phyloP scores from a whole-genome alignment of 805 yeast genomes.

The Candida sithepensis region DNA sequence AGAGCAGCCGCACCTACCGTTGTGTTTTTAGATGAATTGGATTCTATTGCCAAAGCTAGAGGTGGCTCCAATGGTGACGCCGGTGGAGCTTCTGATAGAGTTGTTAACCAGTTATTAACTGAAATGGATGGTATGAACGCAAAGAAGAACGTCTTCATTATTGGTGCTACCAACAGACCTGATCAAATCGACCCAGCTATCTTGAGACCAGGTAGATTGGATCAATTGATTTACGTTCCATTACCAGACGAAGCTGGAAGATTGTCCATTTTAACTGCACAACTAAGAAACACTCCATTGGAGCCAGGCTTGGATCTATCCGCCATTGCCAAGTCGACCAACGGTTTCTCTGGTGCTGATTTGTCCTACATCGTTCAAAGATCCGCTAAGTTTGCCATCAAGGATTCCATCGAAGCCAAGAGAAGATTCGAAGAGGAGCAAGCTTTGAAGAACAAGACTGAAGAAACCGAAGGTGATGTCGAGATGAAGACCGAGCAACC shows the following conservation, averaged over 20 bases:
- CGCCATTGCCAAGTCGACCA: slow-evolving; percentile 90
- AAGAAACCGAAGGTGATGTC: slow-evolving; percentile 36
- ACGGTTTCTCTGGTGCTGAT: slow-evolving; percentile 99
- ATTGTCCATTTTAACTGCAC: slow-evolving; percentile 89
- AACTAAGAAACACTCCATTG: slow-evolving; percentile 95
- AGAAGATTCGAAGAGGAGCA: slow-evolving; percentile 46
- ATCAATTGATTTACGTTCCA: slow-evolving; percentile 97
- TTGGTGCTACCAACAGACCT: slow-evolving; percentile 99
- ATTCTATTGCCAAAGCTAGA: slow-evolving; percentile 95
- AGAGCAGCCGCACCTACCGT: slow-evolving; percentile 99
- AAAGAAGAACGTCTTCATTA: slow-evolving; percentile 96
- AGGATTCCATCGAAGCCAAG: slow-evolving; percentile 89
- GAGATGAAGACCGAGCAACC: slow-evolving; percentile 27
- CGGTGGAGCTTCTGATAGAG: slow-evolving; percentile 96
- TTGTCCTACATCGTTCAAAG: slow-evolving; percentile 95
- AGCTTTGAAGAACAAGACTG: slow-evolving; percentile 43
- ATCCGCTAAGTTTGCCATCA: slow-evolving; percentile 97
- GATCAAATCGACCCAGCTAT: slow-evolving; percentile 99
- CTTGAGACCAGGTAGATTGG: slow-evolving; percentile 98
- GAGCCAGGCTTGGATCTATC: slow-evolving; percentile 92
- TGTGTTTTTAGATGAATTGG: slow-evolving; percentile 96
- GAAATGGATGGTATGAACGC: slow-evolving; percentile 99
- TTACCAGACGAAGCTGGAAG: slow-evolving; percentile 96
- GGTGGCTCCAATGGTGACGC: slow-evolving; percentile 91
- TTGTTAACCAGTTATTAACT: slow-evolving; percentile 90